Evolutionary conservation across 2,329 filamentous ascomycete species (phyloP), one percentile per base, ranked within the genome.

Genomic region (Magnaporthiopsis incrustans): DNA sequence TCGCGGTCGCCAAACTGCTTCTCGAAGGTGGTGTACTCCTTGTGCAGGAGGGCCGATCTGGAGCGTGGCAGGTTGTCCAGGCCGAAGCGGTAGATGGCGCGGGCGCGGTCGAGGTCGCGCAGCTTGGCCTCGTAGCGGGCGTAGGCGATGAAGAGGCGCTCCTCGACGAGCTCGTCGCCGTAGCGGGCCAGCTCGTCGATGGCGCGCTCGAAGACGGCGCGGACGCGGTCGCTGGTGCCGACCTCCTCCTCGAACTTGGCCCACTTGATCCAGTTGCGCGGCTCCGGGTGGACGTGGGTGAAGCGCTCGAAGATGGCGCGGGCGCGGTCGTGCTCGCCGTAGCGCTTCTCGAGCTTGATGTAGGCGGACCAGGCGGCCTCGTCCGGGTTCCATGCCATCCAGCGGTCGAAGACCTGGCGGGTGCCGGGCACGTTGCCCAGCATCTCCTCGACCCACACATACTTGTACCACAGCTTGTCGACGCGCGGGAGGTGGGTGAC

Each of bases 391-490:
- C 95, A 99, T 67, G 90, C 89, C 89, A 99, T 94, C 95, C 95
- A 99, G 59, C 95, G 84, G 78, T 99, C 95, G 74, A 98, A 99
- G 0, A 98, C 91, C 70, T 97, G 91, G 65, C 95, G 83, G 3
- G 92, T 96, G 50, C 94, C 95, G 3, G 93, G 87, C 61, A 99
- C 88, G 71, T 99, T 97, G 8, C 92, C 92, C 64, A 99, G 83
- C 78, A 94, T 98, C 82, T 99, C 95, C 79, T 98, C 94, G 89
- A 97, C 96, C 75, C 96, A 97, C 32, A 96, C 92, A 80, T 97
- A 99, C 76, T 98, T 98, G 81, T 97, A 99, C 95, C 95, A 99
- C 44, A 99, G 80, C 81, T 98, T 98, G 75, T 98, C 92, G 57
- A 98, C 86, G 65, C 95, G 83, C 6, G 95, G 95, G 56, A 97